Conservation (phyloP, 371 early-diverging fungal genomes). For the Aphelidium insulamus region DNA sequence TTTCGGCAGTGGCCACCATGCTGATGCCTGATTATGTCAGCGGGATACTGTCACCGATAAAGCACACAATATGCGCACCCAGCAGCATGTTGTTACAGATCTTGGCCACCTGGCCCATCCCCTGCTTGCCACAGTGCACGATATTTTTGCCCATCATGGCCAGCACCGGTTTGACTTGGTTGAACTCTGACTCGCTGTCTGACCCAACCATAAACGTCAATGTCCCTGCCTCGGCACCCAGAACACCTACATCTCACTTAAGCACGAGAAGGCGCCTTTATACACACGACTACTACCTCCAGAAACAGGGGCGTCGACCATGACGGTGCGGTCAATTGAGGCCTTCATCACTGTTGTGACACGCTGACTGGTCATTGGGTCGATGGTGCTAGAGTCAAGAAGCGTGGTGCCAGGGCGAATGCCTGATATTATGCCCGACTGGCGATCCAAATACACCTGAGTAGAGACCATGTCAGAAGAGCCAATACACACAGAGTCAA, state of each 20-base stretch:
- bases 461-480: too few species aligned
- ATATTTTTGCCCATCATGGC: constrained; percentile 78
- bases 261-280: not conserved
- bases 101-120: constrained; percentile 83
- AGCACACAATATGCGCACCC: too few species aligned
- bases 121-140: constrained; percentile 67
- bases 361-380: constrained; percentile 36
- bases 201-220: constrained; percentile 96
- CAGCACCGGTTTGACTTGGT: constrained; percentile 36
- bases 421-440: too few species aligned
- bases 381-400: constrained; percentile 84
- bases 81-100: constrained; percentile 93
- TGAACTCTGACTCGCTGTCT: constrained; percentile 25
- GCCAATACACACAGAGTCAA: too few species aligned
- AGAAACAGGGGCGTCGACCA: constrained; percentile 87
- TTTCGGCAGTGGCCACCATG: constrained; percentile 82
- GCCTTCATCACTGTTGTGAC: too few species aligned
- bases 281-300: constrained; percentile 33
- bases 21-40: too few species aligned
- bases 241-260: constrained; percentile 23
- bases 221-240: constrained; percentile 74
- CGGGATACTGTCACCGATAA: too few species aligned
- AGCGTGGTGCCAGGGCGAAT: constrained; percentile 30
- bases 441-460: too few species aligned
- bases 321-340: too few species aligned